Base-by-base conservation (phyloP, 148 eudicot genomes). In the Euryodendron excelsum region DNA sequence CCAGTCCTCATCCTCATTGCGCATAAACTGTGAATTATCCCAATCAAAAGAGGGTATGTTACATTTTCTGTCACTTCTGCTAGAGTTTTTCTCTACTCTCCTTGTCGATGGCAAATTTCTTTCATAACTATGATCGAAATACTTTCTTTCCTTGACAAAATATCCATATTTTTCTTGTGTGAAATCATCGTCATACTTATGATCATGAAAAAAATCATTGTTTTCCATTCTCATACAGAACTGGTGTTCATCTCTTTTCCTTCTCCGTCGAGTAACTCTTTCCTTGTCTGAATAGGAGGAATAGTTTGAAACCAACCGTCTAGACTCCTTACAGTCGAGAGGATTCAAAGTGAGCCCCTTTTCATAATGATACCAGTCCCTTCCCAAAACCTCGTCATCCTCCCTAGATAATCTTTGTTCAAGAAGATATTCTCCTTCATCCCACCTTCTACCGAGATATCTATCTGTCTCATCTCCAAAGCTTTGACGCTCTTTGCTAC, bases 11-110 rank as follows among this genome's bases (percentile, higher is more conserved):
- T 72, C 79, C 62, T 58, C 55, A 52, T 64, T 55, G 10, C 33
- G 58, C 11, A 27, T 63, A 34, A 27, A 25, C 73, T n/a, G 52
- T 18, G 30, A 27, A 23, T 59, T 30, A 36, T 80, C 56, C 4
- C 23, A 78, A 59, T 37, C 69, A 78, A 50, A 20, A 44, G 69
- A 50, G 34, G 79, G 76, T 18, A 44, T 14, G 21, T 44, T 50
- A 62, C 1, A 50, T 72, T 56, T 75, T 64, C 81, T 72, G 48
- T 60, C 77, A 37, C 33, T 60, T 56, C 80, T 71, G 50, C 30
- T 28, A 78, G 78, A 66, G 45, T 50, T 73, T 78, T 61, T 60
- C 48, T 44, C 18, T 70, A 73, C 80, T 75, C 86, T 76, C 78
- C 77, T 76, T 60, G 65, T 64, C 76, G 41, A 73, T 9, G 73